Conservation (phyloP, 352 stramenopile genomes). For the Globisporangium acanthophoron region DNA sequence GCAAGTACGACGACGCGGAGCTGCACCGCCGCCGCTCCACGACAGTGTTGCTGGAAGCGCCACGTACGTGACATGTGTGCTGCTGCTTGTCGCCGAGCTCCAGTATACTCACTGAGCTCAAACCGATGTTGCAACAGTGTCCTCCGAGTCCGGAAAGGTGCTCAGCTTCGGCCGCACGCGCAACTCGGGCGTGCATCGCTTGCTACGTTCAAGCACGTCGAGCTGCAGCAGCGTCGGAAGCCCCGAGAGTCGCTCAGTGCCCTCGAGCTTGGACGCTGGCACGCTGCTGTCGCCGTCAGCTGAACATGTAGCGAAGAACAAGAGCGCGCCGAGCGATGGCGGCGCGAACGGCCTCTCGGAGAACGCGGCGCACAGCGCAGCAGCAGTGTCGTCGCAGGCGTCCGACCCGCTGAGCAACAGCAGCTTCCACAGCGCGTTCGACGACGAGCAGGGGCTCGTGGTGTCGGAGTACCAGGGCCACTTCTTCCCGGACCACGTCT, state of each 20-base stretch:
- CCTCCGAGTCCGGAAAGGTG: conserved; percentile 37
- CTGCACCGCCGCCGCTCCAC: conserved; percentile 38
- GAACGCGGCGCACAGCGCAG: background rate
- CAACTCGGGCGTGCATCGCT: conserved; percentile 56
- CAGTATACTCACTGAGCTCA: no score
- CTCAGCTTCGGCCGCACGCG: conserved; percentile 47
- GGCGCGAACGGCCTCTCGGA: background rate
- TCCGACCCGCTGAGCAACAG: conserved; percentile 3
- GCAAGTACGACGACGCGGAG: conserved; percentile 70
- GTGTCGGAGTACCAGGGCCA: conserved; percentile 20
- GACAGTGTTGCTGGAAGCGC: conserved; percentile 49
- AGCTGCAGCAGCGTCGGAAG: conserved; percentile 15
- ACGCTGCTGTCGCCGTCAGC: background rate
- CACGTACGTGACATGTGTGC: conserved; percentile 29
- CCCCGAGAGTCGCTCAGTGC: conserved; percentile 7
- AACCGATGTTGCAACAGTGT: conserved; percentile 18
- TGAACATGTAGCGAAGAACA: background rate
- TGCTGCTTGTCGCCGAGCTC: background rate
- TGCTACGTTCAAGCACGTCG: conserved; percentile 43
- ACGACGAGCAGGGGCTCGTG: conserved; percentile 2
- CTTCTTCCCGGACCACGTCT: conserved; percentile 34
- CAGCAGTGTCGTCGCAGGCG: background rate
- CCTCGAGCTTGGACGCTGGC: conserved; percentile 1
- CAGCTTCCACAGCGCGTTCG: conserved; percentile 6
- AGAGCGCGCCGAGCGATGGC: background rate